Base-by-base conservation (phyloP, 164 flowering plant genomes). In the Vitis labrusca region DNA sequence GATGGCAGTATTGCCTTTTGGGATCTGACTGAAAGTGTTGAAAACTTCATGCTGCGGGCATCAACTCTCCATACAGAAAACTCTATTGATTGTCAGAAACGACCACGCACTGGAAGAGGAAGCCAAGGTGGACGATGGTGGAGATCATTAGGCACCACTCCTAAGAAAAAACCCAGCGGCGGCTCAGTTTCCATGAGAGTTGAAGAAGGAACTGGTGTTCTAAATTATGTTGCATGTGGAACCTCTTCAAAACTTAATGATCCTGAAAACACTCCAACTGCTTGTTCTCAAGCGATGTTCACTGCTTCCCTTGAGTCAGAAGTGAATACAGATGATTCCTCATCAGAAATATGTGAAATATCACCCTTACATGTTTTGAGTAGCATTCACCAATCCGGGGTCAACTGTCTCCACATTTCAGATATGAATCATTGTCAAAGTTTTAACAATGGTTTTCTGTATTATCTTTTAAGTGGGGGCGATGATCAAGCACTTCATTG, bases 101-200 rank as follows among this genome's bases (percentile, higher is more conserved):
- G 99, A 48, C 99, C 99, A 50, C 88, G 86, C 17, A 96, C 99
- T 37, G 99, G 99, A 54, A 93, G 99, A 80, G 99, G 99, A 81
- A 96, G 99, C 82, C 99, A 96, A 79, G 99, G 99, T 60, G 99
- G 99, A 53, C 81, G 99, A 71, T 74, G 85, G 88, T 85, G 97
- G 94, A 87, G 85, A 79, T 82, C 88, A 44, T 56, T 85, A 63
- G 68, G 79, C 59, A 69, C 27, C 49, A 37, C 73, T n/a, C 60
- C 83, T 16, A 83, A 78, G 77, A 72, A 73, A 69, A 73, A 64
- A 57, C 71, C 73, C 11, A 66, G 19, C 13, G 67, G 59, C 67
- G 62, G 70, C 50, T 61, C 67, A n/a, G 66, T 10, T 14, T 55
- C 76, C 37, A 27, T 48, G 50, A 58, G 68, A 56, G 59, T 44